Evolutionary conservation across 108 stramenopile genomes (phyloP).

Genomic region (Cyclotella distinguenda): DNA sequence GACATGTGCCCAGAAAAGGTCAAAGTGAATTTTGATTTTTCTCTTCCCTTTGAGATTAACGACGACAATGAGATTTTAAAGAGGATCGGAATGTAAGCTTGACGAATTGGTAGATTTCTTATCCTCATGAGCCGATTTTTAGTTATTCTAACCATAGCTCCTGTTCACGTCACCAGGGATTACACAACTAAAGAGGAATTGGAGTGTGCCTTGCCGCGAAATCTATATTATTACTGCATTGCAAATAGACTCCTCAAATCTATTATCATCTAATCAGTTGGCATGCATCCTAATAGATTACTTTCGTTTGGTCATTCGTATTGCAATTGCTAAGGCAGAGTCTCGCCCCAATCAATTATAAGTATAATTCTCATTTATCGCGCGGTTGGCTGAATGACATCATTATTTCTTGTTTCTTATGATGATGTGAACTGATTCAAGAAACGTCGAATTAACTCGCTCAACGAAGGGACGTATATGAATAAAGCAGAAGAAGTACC

Average conservation of each 20-base stretch:
- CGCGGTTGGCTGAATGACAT: no score
- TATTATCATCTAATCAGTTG: no score
- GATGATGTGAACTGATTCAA: no score
- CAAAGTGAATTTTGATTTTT: conserved; percentile 91
- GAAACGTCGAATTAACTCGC: no score
- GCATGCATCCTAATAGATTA: no score
- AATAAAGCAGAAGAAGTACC: no score
- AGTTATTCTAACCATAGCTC: background rate
- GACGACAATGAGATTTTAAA: conserved; percentile 95
- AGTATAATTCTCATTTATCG: no score
- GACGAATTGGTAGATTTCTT: background rate
- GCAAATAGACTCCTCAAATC: conserved; percentile 50
- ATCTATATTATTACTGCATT: conserved; percentile 59
- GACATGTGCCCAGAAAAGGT: conserved; percentile 87
- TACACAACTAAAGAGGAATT: conserved; percentile 48
- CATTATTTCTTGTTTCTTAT: no score
- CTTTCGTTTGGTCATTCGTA: no score
- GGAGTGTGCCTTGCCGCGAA: conserved; percentile 58
- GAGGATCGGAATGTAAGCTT: conserved; percentile 79
- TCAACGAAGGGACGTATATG: no score
- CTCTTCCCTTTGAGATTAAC: conserved; percentile 89
- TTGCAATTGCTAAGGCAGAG: no score
- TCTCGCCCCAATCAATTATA: no score
- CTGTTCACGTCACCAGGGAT: conserved; percentile 43
- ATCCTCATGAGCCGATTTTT: background rate